Conservation (phyloP, 2,329 filamentous ascomycete genomes). For the Keithomyces neogunnii region DNA sequence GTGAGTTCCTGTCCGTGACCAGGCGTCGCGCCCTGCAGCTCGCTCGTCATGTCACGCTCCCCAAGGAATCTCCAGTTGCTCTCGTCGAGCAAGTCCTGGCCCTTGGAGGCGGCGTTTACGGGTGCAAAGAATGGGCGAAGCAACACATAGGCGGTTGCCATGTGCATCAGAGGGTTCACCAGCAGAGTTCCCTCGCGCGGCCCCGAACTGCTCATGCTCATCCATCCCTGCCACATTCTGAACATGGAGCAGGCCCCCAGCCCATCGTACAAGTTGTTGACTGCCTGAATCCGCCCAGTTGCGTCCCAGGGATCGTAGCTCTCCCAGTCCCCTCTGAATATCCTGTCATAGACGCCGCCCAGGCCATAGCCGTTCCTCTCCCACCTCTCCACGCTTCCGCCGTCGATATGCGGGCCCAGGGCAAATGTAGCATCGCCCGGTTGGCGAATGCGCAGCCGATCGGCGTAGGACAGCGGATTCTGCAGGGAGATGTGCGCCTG, state of each 20-base stretch:
- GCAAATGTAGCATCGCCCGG: constrained; percentile 65
- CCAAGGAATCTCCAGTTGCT: constrained; percentile 53
- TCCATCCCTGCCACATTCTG: constrained; percentile 84
- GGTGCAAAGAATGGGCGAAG: constrained; percentile 76
- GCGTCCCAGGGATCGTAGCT: constrained; percentile 76
- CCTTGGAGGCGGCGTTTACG: constrained; percentile 16
- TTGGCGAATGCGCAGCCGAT: constrained; percentile 62
- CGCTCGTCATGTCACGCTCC: constrained; percentile 37
- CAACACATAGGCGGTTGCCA: constrained; percentile 71
- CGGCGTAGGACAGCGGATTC: constrained; percentile 59
- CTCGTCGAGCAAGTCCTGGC: constrained; percentile 34
- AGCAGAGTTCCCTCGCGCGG: constrained; percentile 72
- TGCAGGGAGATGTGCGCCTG: constrained; percentile 37
- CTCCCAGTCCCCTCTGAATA: constrained; percentile 73
- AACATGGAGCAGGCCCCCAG: constrained; percentile 78
- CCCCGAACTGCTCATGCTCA: constrained; percentile 65
- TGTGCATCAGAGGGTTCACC: constrained; percentile 69
- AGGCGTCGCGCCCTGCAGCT: constrained; percentile 62
- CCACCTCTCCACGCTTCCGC: constrained; percentile 69
- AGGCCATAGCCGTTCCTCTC: constrained; percentile 59
- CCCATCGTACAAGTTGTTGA: constrained; percentile 70
- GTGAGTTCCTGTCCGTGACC: constrained; percentile 65
- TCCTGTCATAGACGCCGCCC: constrained; percentile 60
- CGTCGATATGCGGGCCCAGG: constrained; percentile 65
- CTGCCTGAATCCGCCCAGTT: constrained; percentile 56